A percentile compares a stretch with the other conserved stretches of the same genome.
phyloP scores from a whole-genome alignment of 192 early-diverging fungal genomes.

The Chytriomyces sp. region DNA sequence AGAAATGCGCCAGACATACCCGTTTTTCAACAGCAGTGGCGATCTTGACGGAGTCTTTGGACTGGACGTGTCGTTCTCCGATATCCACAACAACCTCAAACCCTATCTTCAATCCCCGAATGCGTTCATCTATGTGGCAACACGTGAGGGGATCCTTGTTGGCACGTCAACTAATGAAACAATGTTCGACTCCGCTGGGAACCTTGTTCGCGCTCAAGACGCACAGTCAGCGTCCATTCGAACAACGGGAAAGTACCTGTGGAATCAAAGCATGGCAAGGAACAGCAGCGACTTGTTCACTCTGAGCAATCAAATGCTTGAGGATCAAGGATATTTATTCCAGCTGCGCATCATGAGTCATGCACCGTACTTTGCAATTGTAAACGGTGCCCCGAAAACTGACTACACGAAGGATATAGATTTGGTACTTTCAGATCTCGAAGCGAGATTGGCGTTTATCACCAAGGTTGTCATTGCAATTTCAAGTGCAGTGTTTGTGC shows the following conservation, averaged over 20 bases:
- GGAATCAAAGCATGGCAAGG: no score
- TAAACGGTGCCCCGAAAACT: background rate
- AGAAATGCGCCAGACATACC: background rate
- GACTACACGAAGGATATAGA: background rate
- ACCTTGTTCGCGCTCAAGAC: no score
- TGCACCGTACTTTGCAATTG: background rate
- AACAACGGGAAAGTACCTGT: no score
- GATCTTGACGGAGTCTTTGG: background rate
- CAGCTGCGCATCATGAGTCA: background rate
- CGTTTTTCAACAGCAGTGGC: background rate
- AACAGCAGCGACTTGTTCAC: no score
- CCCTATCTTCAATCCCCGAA: background rate
- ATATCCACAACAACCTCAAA: slow-evolving; percentile 6
- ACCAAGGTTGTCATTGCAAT: background rate
- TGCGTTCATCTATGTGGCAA: slow-evolving; percentile 7
- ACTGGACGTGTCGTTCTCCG: background rate
- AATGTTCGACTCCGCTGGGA: no score
- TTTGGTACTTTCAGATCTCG: background rate
- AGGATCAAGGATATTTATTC: background rate
- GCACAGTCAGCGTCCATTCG: no score
- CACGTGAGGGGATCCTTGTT: no score
- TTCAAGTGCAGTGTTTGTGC: background rate
- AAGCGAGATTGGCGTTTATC: background rate
- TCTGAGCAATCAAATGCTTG: no score
- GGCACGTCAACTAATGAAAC: no score